phyloP scores from a whole-genome alignment of 2,329 filamentous ascomycete genomes.

The Capronia coronata region DNA sequence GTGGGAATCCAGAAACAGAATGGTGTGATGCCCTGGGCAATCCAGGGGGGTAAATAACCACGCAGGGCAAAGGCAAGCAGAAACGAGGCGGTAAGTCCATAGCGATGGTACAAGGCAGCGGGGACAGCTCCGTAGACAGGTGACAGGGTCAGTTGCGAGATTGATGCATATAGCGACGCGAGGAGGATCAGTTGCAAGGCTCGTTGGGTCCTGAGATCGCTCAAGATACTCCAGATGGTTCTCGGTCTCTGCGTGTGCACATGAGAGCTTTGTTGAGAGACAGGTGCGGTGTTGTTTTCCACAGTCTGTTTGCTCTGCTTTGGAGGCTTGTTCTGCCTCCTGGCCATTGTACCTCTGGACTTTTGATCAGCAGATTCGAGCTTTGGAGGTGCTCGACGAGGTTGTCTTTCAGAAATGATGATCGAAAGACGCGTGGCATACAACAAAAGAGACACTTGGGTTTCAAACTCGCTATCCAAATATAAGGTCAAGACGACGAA shows the following conservation, averaged over 20 bases:
- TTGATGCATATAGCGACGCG: slow-evolving; percentile 37
- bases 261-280: not conserved
- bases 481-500: too few species aligned
- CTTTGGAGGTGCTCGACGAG: too few species aligned
- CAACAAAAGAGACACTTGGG: too few species aligned
- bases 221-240: slow-evolving; percentile 4
- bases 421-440: too few species aligned
- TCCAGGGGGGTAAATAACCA: slow-evolving; percentile 46
- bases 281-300: not conserved
- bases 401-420: too few species aligned
- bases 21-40: slow-evolving; percentile 52
- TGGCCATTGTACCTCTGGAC: too few species aligned
- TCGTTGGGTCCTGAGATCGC: slow-evolving; percentile 24
- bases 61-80: slow-evolving; percentile 65
- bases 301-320: not conserved
- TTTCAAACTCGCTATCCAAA: too few species aligned
- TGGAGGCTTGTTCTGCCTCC: not conserved
- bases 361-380: too few species aligned
- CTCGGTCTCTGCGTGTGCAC: not conserved
- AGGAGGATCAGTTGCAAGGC: slow-evolving; percentile 35
- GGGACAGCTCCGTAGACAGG: slow-evolving; percentile 87
- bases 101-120: slow-evolving; percentile 63
- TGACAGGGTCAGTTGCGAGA: slow-evolving; percentile 63
- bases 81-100: slow-evolving; percentile 58
- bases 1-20: slow-evolving; percentile 69